These are phyloP conservation scores for Andrographis paniculata DNA, from an alignment of 305 asterid species.

Conservation along the genomic window DNA sequence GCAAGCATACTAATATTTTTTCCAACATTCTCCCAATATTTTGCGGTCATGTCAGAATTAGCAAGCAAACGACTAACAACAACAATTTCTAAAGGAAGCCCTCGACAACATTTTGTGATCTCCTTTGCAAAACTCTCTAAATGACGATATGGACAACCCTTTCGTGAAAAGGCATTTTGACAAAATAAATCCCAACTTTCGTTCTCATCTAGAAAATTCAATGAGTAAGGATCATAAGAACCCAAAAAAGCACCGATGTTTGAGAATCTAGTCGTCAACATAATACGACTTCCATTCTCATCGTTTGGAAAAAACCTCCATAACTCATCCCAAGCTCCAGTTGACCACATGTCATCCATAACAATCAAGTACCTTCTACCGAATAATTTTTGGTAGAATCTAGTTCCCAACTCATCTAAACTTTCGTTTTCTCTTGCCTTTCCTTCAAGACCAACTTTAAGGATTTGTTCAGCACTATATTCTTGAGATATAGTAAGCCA, in stretches of 20 bases:
- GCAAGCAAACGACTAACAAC: neutral
- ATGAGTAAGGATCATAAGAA: neutral
- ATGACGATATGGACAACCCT: neutral
- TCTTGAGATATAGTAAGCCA: neutral
- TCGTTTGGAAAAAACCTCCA: conserved; percentile 8
- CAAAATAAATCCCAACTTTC: conserved; percentile 1
- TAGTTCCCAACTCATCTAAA: neutral
- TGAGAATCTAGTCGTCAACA: neutral
- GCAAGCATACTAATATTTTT: neutral
- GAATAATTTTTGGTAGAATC: neutral
- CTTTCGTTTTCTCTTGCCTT: neutral
- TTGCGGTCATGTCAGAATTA: neutral
- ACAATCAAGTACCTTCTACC: neutral
- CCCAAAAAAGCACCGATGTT: neutral
- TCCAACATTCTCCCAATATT: neutral
- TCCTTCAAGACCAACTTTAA: neutral
- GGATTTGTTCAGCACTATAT: neutral
- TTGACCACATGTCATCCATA: neutral
- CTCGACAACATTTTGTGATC: neutral
- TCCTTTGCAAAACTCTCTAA: neutral
- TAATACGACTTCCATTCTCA: too few relatives aligned
- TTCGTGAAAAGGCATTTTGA: neutral
- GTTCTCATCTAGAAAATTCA: neutral
- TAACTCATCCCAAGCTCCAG: neutral
- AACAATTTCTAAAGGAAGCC: conserved; percentile 3